Evolutionary conservation across 495 filamentous ascomycete species (phyloP).

Genomic region (Hyaloscypha variabilis): DNA sequence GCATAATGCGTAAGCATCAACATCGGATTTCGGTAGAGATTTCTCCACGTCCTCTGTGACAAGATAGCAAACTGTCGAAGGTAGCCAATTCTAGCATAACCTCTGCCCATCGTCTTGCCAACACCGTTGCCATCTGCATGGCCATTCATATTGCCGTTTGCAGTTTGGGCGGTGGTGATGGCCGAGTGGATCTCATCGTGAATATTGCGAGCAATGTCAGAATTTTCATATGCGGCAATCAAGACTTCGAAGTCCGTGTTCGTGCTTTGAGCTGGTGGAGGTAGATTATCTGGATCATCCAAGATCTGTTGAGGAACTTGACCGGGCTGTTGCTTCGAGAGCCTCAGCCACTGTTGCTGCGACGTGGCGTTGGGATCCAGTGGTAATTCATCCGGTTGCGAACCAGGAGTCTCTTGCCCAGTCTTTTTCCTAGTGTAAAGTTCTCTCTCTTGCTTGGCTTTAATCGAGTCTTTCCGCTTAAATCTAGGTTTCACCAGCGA

Average conservation of each 20-base stretch:
- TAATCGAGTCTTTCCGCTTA: constrained; percentile 74
- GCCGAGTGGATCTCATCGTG: constrained; percentile 80
- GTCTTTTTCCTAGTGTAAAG: constrained; percentile 84
- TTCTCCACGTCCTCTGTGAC: constrained; percentile 91
- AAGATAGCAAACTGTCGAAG: constrained; percentile 84
- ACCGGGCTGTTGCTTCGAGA: constrained; percentile 67
- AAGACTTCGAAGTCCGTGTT: constrained; percentile 84
- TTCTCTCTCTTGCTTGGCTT: constrained; percentile 81
- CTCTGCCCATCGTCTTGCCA: constrained; percentile 62
- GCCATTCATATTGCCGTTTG: constrained; percentile 73
- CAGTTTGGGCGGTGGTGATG: constrained; percentile 56
- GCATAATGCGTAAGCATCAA: constrained; percentile 99
- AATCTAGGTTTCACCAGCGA: constrained; percentile 60
- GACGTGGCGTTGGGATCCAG: constrained; percentile 51
- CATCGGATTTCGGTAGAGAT: constrained; percentile 97
- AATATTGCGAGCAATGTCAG: constrained; percentile 76
- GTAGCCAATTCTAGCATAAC: constrained; percentile 81
- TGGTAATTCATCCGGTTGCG: constrained; percentile 63
- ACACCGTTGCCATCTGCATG: constrained; percentile 49
- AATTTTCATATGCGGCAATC: constrained; percentile 71
- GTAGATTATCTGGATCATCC: constrained; percentile 74
- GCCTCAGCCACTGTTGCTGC: constrained; percentile 60
- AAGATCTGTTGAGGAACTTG: constrained; percentile 61
- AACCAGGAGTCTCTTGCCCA: constrained; percentile 66
- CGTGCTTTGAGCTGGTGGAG: constrained; percentile 61